A percentile compares a stretch with the other conserved stretches of the same genome.
Conservation (phyloP, 768 basidiomycete genomes). For the Amanita fuliginea region DNA sequence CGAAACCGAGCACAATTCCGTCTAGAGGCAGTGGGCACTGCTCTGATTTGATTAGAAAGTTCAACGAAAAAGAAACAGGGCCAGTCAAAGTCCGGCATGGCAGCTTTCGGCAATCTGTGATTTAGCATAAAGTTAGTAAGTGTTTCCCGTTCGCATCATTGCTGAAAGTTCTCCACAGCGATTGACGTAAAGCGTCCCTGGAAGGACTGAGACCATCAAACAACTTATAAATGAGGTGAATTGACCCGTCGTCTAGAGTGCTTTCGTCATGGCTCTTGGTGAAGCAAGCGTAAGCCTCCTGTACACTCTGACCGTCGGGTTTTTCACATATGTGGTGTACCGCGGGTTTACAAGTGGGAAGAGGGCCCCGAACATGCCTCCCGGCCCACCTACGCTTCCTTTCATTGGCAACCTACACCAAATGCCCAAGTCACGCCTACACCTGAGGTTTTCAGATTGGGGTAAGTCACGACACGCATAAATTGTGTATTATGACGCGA, state of each 20-base stretch:
- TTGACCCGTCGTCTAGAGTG: background rate
- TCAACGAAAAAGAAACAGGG: too few relatives aligned
- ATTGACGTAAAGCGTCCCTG: too few relatives aligned
- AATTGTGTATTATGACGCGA: background rate
- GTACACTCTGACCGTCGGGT: background rate
- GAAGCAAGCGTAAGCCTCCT: background rate
- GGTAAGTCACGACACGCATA: background rate
- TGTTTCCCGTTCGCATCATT: too few relatives aligned
- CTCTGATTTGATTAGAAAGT: too few relatives aligned
- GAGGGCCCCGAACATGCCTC: slow-evolving; percentile 8
- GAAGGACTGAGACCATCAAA: too few relatives aligned
- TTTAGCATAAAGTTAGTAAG: too few relatives aligned
- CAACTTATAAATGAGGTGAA: too few relatives aligned
- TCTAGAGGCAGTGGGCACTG: too few relatives aligned
- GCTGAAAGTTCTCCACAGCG: too few relatives aligned
- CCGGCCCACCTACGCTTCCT: slow-evolving; percentile 15
- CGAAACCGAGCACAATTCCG: too few relatives aligned
- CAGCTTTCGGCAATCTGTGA: too few relatives aligned
- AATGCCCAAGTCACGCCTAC: slow-evolving; percentile 12
- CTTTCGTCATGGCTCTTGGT: background rate
- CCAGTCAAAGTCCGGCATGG: too few relatives aligned
- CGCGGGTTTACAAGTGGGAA: background rate
- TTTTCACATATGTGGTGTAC: background rate
- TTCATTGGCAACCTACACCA: slow-evolving; percentile 14
- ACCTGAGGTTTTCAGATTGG: slow-evolving; percentile 14